phyloP scores from a whole-genome alignment of 2,329 filamentous ascomycete species.

The Alternaria conjuncta region DNA sequence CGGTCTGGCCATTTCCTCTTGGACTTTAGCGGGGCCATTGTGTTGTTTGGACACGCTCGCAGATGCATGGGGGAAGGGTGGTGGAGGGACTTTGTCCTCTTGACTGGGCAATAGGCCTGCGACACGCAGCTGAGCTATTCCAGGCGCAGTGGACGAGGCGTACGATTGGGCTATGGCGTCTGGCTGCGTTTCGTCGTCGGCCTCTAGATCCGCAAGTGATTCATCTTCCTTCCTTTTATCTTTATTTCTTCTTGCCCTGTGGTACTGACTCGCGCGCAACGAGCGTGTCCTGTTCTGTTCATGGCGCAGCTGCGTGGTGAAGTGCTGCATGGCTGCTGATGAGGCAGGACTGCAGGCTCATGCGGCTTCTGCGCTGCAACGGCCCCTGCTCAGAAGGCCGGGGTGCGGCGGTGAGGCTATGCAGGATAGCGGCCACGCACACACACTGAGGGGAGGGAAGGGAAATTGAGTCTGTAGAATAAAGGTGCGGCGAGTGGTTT shows the following conservation, averaged over 20 bases:
- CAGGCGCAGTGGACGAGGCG: slow-evolving; percentile 25
- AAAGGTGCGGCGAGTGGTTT: slow-evolving; percentile 8
- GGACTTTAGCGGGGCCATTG: slow-evolving; percentile 32
- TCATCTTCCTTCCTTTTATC: slow-evolving; percentile 25
- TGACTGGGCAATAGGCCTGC: slow-evolving; percentile 51
- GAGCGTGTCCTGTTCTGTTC: slow-evolving; percentile 37
- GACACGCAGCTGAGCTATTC: slow-evolving; percentile 44
- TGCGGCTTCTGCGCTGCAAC: slow-evolving; percentile 3
- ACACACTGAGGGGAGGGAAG: background rate
- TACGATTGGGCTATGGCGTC: slow-evolving; percentile 20
- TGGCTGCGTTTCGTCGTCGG: slow-evolving; percentile 14
- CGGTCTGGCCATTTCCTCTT: slow-evolving; percentile 50
- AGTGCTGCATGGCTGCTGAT: slow-evolving; percentile 40
- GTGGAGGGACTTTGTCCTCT: slow-evolving; percentile 46
- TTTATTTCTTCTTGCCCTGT: slow-evolving; percentile 28
- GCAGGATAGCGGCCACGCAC: background rate
- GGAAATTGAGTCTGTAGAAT: background rate
- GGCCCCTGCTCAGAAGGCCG: slow-evolving; percentile 3
- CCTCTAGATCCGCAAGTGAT: slow-evolving; percentile 20
- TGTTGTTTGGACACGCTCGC: slow-evolving; percentile 21
- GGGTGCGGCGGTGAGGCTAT: slow-evolving; percentile 12
- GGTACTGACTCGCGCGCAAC: slow-evolving; percentile 43
- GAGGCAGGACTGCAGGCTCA: slow-evolving; percentile 8
- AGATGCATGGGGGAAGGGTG: slow-evolving; percentile 55
- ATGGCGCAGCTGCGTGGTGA: slow-evolving; percentile 39